These are phyloP conservation scores for Cordyceps cicadae DNA, from an alignment of 2,329 filamentous ascomycete genomes.

Conservation along the genomic window DNA sequence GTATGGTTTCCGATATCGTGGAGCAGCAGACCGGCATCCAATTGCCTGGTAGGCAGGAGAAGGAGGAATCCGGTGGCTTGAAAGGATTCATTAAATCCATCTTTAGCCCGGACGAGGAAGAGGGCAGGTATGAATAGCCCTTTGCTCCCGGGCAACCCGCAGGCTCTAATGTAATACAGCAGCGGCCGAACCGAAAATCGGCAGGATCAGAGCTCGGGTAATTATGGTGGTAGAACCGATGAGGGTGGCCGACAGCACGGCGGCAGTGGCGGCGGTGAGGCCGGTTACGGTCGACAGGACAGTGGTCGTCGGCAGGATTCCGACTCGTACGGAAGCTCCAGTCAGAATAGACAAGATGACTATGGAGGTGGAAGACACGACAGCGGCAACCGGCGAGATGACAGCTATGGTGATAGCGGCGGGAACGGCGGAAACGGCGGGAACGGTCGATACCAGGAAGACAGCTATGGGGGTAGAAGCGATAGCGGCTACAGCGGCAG, in stretches of 20 bases:
- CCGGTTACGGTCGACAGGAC: slow-evolving; percentile 10
- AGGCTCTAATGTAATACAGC: not conserved
- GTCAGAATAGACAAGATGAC: slow-evolving; percentile 23
- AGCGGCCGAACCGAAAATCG: slow-evolving; percentile 2
- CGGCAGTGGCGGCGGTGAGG: not conserved
- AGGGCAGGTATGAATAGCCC: slow-evolving; percentile 39
- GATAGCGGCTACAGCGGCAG: slow-evolving; percentile 3
- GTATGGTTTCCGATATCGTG: slow-evolving; percentile 40
- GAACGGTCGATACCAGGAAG: too few relatives aligned
- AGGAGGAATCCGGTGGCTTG: slow-evolving; percentile 53
- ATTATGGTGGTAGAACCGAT: not conserved
- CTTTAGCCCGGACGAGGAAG: slow-evolving; percentile 55
- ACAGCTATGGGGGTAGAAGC: slow-evolving; percentile 7
- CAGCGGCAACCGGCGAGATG: slow-evolving; percentile 15
- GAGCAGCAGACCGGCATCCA: slow-evolving; percentile 38
- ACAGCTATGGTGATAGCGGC: slow-evolving; percentile 10
- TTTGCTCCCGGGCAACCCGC: not conserved
- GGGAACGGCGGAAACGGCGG: slow-evolving; percentile 5
- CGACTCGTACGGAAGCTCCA: not conserved
- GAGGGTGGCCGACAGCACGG: slow-evolving; percentile 6
- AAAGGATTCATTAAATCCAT: slow-evolving; percentile 66
- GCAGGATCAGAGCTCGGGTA: slow-evolving; percentile 2
- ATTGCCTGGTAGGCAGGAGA: slow-evolving; percentile 29
- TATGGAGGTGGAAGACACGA: slow-evolving; percentile 25
- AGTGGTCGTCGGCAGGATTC: slow-evolving; percentile 4